A percentile compares a stretch with the other conserved stretches of the same genome.
Evolutionary conservation across 2,329 filamentous ascomycete genomes (phyloP).

Genomic region (Aureobasidium mangrovei): DNA sequence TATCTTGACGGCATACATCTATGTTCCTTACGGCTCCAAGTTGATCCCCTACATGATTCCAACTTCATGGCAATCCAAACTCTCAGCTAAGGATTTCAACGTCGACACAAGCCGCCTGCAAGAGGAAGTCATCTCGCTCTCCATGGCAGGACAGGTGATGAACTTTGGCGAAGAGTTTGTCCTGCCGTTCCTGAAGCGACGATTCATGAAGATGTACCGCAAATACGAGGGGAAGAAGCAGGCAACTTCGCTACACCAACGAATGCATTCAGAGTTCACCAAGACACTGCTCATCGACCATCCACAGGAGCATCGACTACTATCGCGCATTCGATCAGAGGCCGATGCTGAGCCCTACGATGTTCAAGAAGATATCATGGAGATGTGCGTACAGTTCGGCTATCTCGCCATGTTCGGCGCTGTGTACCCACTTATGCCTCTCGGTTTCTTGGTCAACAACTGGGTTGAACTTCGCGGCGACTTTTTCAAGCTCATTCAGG

Average conservation of each 20-base stretch:
- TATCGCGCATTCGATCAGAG: neutral
- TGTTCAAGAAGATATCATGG: neutral
- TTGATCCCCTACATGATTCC: neutral
- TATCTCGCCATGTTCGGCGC: conserved; percentile 2
- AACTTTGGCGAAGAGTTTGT: conserved; percentile 6
- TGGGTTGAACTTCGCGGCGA: conserved; percentile 5
- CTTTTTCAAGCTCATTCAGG: conserved; percentile 3
- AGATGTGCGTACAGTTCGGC: conserved; percentile 1
- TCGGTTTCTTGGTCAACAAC: conserved; percentile 4
- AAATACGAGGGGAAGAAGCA: neutral
- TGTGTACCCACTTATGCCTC: conserved; percentile 1
- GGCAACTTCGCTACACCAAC: neutral
- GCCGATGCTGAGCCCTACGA: neutral
- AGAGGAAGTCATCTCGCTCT: conserved; percentile 4
- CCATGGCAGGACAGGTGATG: neutral
- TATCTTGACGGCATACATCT: neutral
- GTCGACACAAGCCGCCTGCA: conserved; percentile 1
- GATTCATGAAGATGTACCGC: neutral
- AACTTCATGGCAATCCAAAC: neutral
- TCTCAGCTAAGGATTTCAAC: neutral
- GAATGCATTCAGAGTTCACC: conserved; percentile 2
- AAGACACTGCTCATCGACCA: neutral
- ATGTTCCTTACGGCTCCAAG: neutral
- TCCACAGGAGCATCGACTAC: neutral
- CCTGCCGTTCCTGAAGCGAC: neutral